Evolutionary conservation across 768 basidiomycete genomes (phyloP).

Genomic region (Auriscalpium orientale): DNA sequence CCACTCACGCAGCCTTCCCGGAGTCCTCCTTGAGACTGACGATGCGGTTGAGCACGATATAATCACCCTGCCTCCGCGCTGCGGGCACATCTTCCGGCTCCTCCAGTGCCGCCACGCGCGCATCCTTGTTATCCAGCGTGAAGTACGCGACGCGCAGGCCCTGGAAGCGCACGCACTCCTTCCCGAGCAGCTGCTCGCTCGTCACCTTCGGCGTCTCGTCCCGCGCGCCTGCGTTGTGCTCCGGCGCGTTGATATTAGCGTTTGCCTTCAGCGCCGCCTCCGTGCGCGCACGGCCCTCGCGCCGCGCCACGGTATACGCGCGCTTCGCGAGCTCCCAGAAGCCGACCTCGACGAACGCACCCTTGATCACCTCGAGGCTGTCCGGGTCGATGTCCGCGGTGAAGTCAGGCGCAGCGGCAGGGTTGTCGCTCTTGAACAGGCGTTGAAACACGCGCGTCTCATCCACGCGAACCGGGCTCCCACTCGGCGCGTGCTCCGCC

Average conservation of each 20-base stretch:
- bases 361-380: slow-evolving; percentile 72
- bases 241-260: slow-evolving; percentile 18
- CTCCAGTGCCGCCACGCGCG: slow-evolving; percentile 57
- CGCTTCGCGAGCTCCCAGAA: slow-evolving; percentile 80
- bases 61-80: slow-evolving; percentile 59
- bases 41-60: slow-evolving; percentile 81
- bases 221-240: slow-evolving; percentile 25
- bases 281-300: slow-evolving; percentile 56
- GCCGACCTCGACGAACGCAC: slow-evolving; percentile 81
- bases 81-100: slow-evolving; percentile 37
- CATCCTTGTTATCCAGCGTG: slow-evolving; percentile 75
- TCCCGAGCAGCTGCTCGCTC: slow-evolving; percentile 74
- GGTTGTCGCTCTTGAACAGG: slow-evolving; percentile 92
- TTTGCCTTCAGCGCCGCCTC: slow-evolving; percentile 49
- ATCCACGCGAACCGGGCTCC: slow-evolving; percentile 77
- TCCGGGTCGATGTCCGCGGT: slow-evolving; percentile 75
- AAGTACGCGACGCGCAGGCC: slow-evolving; percentile 95
- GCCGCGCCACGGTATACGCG: slow-evolving; percentile 53
- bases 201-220: slow-evolving; percentile 66
- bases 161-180: slow-evolving; percentile 94
- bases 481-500: slow-evolving; percentile 68
- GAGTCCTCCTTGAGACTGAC: slow-evolving; percentile 94
- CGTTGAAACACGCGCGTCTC: slow-evolving; percentile 91
- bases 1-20: slow-evolving; percentile 45
- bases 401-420: slow-evolving; percentile 66